These are phyloP conservation scores for Alternaria angustiovoidea DNA, from an alignment of 2,329 filamentous ascomycete genomes.

Conservation along the genomic window DNA sequence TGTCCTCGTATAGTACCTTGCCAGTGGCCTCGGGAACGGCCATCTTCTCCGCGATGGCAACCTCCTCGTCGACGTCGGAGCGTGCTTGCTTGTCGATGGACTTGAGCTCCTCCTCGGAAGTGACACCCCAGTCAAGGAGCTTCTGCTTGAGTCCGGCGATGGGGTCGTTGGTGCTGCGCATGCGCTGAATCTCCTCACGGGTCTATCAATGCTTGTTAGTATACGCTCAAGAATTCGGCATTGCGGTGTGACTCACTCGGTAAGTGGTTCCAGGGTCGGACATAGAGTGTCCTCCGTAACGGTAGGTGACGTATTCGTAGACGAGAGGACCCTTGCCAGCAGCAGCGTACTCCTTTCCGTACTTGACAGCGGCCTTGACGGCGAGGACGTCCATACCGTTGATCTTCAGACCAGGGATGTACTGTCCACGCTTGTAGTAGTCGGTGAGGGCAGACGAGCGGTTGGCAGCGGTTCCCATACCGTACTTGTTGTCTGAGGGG, in stretches of 20 bases:
- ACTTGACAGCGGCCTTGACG: constrained; percentile 93
- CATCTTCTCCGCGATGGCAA: constrained; percentile 90
- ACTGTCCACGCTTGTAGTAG: constrained; percentile 99
- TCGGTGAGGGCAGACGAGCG: constrained; percentile 95
- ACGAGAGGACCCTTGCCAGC: constrained; percentile 91
- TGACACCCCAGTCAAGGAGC: constrained; percentile 93
- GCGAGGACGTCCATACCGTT: constrained; percentile 99
- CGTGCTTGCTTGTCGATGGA: constrained; percentile 92
- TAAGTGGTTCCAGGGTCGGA: constrained; percentile 99
- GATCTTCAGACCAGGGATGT: constrained; percentile 98
- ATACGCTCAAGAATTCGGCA: neutral
- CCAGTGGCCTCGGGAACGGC: constrained; percentile 76
- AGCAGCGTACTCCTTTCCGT: constrained; percentile 87
- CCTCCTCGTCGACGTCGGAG: constrained; percentile 84
- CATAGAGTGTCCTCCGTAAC: constrained; percentile 99
- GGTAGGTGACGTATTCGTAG: constrained; percentile 98
- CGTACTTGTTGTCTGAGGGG: constrained; percentile 96
- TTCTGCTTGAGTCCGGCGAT: constrained; percentile 98
- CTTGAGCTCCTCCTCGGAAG: constrained; percentile 95
- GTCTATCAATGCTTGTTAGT: constrained; percentile 59
- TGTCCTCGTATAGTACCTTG: constrained; percentile 93
- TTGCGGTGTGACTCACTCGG: constrained; percentile 60
- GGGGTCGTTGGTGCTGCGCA: constrained; percentile 98
- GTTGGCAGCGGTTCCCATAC: constrained; percentile 96
- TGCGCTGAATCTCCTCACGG: constrained; percentile 98